A percentile compares a stretch with the other conserved stretches of the same genome.
Evolutionary conservation across 73 alveolate species (phyloP).

Genomic region (Durusdinium trenchii): DNA sequence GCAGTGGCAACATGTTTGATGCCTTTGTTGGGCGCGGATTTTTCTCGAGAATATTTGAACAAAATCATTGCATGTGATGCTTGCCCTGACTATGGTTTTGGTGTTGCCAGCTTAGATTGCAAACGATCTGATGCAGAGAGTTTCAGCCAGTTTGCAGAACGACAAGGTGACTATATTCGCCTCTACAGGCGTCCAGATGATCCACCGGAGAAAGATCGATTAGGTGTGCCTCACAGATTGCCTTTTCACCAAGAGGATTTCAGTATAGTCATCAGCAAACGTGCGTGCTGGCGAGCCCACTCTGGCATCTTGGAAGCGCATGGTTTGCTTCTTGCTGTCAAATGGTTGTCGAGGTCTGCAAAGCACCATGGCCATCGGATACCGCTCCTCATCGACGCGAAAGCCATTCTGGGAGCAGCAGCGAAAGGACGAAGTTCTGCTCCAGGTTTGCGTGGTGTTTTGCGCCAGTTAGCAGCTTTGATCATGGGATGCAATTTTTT

Average conservation of each 20-base stretch:
- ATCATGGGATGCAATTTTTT: background rate
- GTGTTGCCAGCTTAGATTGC: background rate
- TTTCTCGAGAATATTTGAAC: background rate
- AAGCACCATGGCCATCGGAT: background rate
- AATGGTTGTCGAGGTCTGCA: background rate
- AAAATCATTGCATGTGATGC: background rate
- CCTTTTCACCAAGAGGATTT: background rate
- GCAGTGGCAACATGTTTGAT: background rate
- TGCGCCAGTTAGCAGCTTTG: background rate
- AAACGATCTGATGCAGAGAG: background rate
- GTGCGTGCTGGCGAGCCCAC: slow-evolving; percentile 32
- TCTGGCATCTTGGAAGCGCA: slow-evolving; percentile 39
- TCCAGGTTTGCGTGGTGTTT: background rate
- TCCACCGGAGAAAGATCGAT: background rate
- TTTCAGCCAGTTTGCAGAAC: background rate
- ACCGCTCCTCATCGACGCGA: slow-evolving; percentile 17
- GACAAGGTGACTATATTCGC: slow-evolving; percentile 13
- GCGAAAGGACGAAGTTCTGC: slow-evolving; percentile 25
- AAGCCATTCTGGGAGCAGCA: slow-evolving; percentile 14
- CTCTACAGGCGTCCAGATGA: background rate
- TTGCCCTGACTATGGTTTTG: slow-evolving; percentile 2
- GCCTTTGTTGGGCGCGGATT: background rate
- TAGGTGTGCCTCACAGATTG: background rate
- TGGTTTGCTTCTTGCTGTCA: background rate
- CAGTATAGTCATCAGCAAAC: background rate